Evolutionary conservation across 2,329 filamentous ascomycete species (phyloP), one percentile per base, ranked within the genome.

Genomic region (Ramularia collo-cygni): DNA sequence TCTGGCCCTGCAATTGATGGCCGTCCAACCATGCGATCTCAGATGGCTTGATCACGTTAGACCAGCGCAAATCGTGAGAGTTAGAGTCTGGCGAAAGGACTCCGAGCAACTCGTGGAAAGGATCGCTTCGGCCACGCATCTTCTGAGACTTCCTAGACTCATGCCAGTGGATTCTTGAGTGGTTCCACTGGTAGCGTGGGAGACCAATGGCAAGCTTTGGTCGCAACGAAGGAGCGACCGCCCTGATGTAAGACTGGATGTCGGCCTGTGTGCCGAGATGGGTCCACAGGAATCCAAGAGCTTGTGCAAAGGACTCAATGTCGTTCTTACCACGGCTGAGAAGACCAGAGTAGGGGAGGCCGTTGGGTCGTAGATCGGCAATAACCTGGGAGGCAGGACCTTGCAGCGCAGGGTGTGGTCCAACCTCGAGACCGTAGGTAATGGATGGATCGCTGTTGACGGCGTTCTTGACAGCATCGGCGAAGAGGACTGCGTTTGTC

Each of bases 371-470:
- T 6, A 24, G 21, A 24, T 24, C 21, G 21, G 21, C 21, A 10
- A 24, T 24, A 10, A 24, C 21, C 13, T 68, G 57, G 3, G 43
- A 52, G 0, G 60, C 55, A 0, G 69, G 66, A 0, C 59, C 58
- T 45, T 64, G 64, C 4, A 74, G 57, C 2, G 65, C 63, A 0
- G 67, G 60, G 40, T 72, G 69, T 1, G 69, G 66, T 0, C 70
- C 69, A 5, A 72, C 47, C 37, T 72, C 70, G 3, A 72, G 50
- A 12, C 50, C 60, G 6, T 63, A 54, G 28, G 66, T 60, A 15
- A 64, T 17, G 21, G 21, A 24, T 6, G 21, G 21, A 3, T 16
- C 15, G 5, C 14, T 17, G 18, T 32, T 26, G 6, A 38, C 10
- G 13, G 43, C 43, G 4, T 12, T 18, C 7, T 10, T 35, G 3